Base-by-base conservation (phyloP, 2,329 filamentous ascomycete genomes). In the Cercospora zeina region DNA sequence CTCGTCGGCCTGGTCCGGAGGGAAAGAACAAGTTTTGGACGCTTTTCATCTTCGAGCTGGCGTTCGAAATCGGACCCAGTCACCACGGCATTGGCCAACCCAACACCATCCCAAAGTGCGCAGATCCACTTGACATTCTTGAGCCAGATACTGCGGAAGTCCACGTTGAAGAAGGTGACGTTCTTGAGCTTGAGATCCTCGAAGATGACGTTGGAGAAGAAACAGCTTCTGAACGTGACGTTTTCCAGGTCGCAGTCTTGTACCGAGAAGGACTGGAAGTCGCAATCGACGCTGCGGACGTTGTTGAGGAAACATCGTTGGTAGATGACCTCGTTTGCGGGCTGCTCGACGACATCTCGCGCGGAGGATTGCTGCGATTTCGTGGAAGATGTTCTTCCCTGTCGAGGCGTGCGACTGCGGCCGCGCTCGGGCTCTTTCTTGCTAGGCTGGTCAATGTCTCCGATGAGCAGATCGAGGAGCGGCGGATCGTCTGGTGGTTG, bases 151-250 rank as follows among this genome's bases (percentile, higher is more conserved):
- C 37, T 56, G 14, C 53, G 51, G 10, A 59, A 63, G 27, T 63
- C 51, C 9, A 63, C 42, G 4, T 37, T 53, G 45, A 39, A 50
- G 34, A 63, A 63, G 0, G 61, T 57, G 39, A 63, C 57, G n/a
- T 63, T 60, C 24, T 63, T 57, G 19, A 63, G 51, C 21, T 60
- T 61, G 19, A 59, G 36, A 27, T 59, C 58, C 31, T 59, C 54
- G 16, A 63, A 60, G 13, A 37, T n/a, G 5, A 63, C 61, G 30
- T 60, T 53, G 10, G 61, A 57, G 27, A 63, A 63, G 4, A 19
- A 31, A 30, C 61, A 63, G 24, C 54, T 19, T 19, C 57, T 51
- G 7, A 63, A 63, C 8, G 54, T 50, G 37, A 63, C 61, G 30
- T 58, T 53, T 4, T 53, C 45, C 13, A 63, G 33, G 10, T 42